Evolutionary conservation across 768 basidiomycete species (phyloP).

Genomic region (Cystofilobasidium capitatum): DNA sequence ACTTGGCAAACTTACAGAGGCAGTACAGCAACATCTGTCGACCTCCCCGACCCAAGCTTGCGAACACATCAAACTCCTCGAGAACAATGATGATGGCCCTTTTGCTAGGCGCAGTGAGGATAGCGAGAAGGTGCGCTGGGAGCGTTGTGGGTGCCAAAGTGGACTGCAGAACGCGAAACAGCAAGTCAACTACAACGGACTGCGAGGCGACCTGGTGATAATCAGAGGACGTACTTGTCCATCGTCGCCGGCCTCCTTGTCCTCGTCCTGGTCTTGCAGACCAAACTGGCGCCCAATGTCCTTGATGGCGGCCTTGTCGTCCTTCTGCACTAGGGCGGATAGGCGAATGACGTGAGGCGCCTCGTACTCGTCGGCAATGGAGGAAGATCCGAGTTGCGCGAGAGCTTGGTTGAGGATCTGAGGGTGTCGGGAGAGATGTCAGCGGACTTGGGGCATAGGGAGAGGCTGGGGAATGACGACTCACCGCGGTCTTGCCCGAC

Average conservation of each 20-base stretch:
- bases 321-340: slow-evolving; percentile 73
- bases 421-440: neutral
- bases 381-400: neutral
- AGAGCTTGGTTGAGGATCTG: slow-evolving; percentile 29
- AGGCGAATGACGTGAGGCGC: slow-evolving; percentile 44
- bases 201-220: neutral
- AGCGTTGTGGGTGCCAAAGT: slow-evolving; percentile 44
- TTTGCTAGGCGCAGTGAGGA: slow-evolving; percentile 47
- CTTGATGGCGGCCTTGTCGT: slow-evolving; percentile 79
- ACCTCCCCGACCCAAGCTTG: slow-evolving; percentile 57
- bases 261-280: slow-evolving; percentile 31
- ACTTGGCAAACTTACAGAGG: slow-evolving; percentile 43
- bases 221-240: slow-evolving; percentile 32
- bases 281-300: slow-evolving; percentile 80
- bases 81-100: slow-evolving; percentile 60
- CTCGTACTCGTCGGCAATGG: slow-evolving; percentile 24
- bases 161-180: neutral
- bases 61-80: slow-evolving; percentile 89
- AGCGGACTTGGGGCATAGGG: neutral
- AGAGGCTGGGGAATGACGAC: slow-evolving; percentile 33
- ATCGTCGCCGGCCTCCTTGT: neutral
- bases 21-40: slow-evolving; percentile 91
- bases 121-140: slow-evolving; percentile 49
- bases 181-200: neutral
- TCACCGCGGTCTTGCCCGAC: slow-evolving; percentile 72